Evolutionary conservation across 805 yeast genomes (phyloP).

Genomic region (Wickerhamomyces kurtzmanii): DNA sequence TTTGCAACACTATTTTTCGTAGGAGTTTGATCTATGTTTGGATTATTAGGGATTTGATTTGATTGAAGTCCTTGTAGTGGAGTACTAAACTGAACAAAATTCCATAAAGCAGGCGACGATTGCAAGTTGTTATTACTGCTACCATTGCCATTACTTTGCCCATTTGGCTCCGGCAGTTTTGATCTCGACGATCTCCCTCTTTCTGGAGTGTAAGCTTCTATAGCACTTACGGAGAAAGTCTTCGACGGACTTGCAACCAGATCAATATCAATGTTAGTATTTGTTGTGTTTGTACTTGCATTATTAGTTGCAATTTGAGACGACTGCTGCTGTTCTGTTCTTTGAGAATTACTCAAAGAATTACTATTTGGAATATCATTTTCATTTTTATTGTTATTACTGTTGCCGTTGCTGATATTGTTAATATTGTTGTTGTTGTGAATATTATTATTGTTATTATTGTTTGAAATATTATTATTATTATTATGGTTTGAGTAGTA

Average conservation of each 20-base stretch:
- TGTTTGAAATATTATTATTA: conserved; percentile 2
- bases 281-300: conserved; percentile 5
- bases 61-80: conserved; percentile 7
- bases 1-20: conserved; percentile 8
- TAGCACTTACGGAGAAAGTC: conserved; percentile 35
- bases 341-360: conserved; percentile 3
- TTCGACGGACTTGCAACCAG: conserved; percentile 25
- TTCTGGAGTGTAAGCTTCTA: conserved; percentile 60
- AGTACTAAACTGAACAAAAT: conserved; percentile 70
- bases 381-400: conserved; percentile 3
- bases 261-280: conserved; percentile 7
- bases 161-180: conserved; percentile 8
- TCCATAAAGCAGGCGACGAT: conserved; percentile 87
- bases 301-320: conserved; percentile 3
- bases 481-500: conserved; percentile 3
- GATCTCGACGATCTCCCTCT: conserved; percentile 25
- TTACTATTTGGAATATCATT: conserved; percentile 1
- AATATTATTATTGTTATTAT: not conserved
- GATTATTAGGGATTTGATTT: no score
- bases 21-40: conserved; percentile 8
- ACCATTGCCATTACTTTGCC: conserved; percentile 9
- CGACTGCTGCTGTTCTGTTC: conserved; percentile 3
- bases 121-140: conserved; percentile 16
- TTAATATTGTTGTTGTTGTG: conserved; percentile 3
- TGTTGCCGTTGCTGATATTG: conserved; percentile 7